Percentiles rank a stretch among this genome's conserved stretches.
phyloP scores from a whole-genome alignment of 1,139 yeast species.

The Kazachstania sp. region DNA sequence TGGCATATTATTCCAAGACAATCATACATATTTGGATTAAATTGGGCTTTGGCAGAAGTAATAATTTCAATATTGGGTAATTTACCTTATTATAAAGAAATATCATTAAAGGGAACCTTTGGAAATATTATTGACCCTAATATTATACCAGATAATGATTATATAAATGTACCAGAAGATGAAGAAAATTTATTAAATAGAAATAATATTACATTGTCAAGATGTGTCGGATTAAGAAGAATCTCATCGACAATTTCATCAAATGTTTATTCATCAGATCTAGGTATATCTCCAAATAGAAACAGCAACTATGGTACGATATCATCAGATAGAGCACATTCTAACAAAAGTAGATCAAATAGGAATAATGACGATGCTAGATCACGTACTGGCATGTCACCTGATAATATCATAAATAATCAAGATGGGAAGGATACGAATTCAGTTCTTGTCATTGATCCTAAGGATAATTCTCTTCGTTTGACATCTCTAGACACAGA shows the following conservation, averaged over 20 bases:
- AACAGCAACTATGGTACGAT: neutral
- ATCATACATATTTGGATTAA: conserved; percentile 29
- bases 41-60: conserved; percentile 30
- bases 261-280: conserved; percentile 23
- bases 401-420: neutral
- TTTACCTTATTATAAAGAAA: conserved; percentile 23
- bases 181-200: conserved; percentile 8
- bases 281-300: conserved; percentile 5
- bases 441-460: conserved; percentile 13
- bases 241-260: conserved; percentile 26
- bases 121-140: neutral
- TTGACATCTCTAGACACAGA: conserved; percentile 12
- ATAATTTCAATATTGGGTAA: conserved; percentile 22
- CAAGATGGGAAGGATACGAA: neutral
- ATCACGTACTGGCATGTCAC: neutral
- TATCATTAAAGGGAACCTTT: conserved; percentile 7
- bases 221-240: conserved; percentile 26
- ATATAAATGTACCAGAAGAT: neutral
- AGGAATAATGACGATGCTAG: neutral
- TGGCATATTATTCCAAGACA: conserved; percentile 33
- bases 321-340: neutral
- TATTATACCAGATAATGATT: neutral
- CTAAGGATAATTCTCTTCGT: conserved; percentile 16
- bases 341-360: neutral
- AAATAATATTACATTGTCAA: conserved; percentile 25